These are phyloP conservation scores for Monosporascus sp. DNA, from an alignment of 2,329 filamentous ascomycete genomes.

Conservation along the genomic window DNA sequence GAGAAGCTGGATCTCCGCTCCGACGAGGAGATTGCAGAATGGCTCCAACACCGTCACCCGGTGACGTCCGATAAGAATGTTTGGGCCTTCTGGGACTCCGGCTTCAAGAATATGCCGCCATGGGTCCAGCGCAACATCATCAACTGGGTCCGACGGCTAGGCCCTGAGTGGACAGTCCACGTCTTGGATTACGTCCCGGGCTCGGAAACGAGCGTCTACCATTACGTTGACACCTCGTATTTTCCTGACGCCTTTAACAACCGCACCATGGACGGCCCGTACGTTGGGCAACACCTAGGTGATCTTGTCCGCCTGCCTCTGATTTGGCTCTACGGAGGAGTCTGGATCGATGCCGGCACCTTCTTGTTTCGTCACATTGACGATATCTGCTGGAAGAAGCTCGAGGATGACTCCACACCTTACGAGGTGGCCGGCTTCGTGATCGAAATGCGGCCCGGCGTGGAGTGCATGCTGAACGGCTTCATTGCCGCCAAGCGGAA, in stretches of 20 bases:
- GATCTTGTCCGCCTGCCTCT: constrained; percentile 41
- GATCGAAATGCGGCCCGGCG: constrained; percentile 21
- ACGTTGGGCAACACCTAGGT: constrained; percentile 37
- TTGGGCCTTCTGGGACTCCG: constrained; percentile 38
- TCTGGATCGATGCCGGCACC: constrained; percentile 39
- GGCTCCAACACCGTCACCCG: constrained; percentile 23
- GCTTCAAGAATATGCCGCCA: constrained; percentile 25
- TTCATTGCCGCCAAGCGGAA: constrained; percentile 38
- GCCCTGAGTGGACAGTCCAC: constrained; percentile 33
- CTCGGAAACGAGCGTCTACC: constrained; percentile 30
- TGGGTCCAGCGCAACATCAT: constrained; percentile 32
- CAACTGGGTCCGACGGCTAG: constrained; percentile 32
- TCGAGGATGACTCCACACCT: constrained; percentile 30
- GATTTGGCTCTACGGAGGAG: constrained; percentile 35
- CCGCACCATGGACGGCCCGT: constrained; percentile 37
- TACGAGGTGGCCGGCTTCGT: constrained; percentile 28
- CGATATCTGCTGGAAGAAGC: constrained; percentile 35
- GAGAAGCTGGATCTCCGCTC: constrained; percentile 23
- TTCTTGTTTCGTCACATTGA: constrained; percentile 37
- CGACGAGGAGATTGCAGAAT: constrained; percentile 26
- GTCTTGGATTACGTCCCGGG: constrained; percentile 32
- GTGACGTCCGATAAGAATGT: constrained; percentile 35
- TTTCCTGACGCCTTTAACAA: constrained; percentile 37
- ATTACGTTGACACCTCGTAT: constrained; percentile 29
- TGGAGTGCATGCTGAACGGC: constrained; percentile 31